Evolutionary conservation across 495 filamentous ascomycete genomes (phyloP), one percentile per base, ranked within the genome.

Genomic region (Penicillium goetzii): DNA sequence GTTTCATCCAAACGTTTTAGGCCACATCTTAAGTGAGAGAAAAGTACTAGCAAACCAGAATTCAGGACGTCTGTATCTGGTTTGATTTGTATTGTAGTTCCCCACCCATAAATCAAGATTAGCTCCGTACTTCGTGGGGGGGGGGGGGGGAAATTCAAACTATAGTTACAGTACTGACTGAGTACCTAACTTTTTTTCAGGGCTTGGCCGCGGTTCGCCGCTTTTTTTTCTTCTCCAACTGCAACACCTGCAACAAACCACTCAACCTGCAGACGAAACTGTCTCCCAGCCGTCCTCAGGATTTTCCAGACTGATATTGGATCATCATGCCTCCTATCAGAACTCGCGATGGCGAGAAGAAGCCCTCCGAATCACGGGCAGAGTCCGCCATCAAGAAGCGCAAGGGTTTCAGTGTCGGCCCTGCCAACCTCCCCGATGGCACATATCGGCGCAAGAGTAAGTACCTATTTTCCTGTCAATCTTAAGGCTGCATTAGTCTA

Each of bases 391-490:
- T 82, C 58, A 86, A 86, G 67, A 79, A 81, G 64, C 85, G 79
- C 67, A 89, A 86, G 70, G 88, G 86, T 26, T 91, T 92, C 80
- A 86, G 85, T 17, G 89, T 97, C 50, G 95, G 94, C 3, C 95
- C 95, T 51, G 92, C 89, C 49, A 96, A 97, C 73, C 83, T 99
- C 19, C 95, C 95, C 26, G 94, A 98, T 75, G 95, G 95, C 40
- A 88, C 89, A 19, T 90, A 96, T 85, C 86, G 88, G 68, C 91
- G 95, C 62, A 97, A 97, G 85, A 86, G 93, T 95, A 75, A 57
- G 67, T 57, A 36, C 2, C 21, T n/a, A n/a, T 9, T 17, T 41
- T 25, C n/a, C 50, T 1, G 57, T 62, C 26, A 25, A 8, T n/a
- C 4, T 34, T 2, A 23, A 21, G 23, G 7, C 11, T 19, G 7